Base-by-base conservation (phyloP, 1,139 yeast species). In the Petasospora fabianii region DNA sequence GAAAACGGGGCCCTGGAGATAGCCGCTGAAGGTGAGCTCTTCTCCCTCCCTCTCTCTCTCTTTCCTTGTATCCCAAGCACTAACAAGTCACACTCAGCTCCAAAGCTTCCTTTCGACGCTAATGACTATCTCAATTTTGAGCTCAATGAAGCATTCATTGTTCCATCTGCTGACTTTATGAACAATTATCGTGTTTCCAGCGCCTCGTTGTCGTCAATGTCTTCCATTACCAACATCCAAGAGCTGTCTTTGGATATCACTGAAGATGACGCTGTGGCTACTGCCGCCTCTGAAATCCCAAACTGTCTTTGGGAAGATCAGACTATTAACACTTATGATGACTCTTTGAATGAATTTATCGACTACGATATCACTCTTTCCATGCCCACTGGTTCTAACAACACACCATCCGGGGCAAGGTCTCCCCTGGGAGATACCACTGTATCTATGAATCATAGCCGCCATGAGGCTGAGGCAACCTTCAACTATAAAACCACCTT, bases 91-190 rank as follows among this genome's bases (percentile, higher is more conserved):
- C 20, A 6, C 28, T 16, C 14, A 41, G 44, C 13, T 5, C 39
- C 44, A 8, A 51, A 50, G 39, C 41, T 47, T 8, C 54, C 56
- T 8, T 53, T 53, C 35, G 56, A 52, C 30, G 37, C 52, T 32
- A 45, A 45, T 22, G 55, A 53, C 36, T 53, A 52, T 24, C 35
- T 49, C 24, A 46, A 36, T 22, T 41, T 52, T 18, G 58, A 52
- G 39, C 39, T 49, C 35, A 47, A 47, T 24, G 55, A 49, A 27
- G 55, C 48, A 19, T 47, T 49, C 35, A 47, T 50, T 13, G 30
- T 34, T 7, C 15, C 48, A 1, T 31, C 43, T 18, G 48, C 51
- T 8, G 50, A 30, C 6, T 49, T 49, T 34, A 14, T 51, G 24
- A 51, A 50, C 38, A 50, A 40, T 29, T 47, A 49, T 36, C 10